Conservation (phyloP, 108 stramenopile genomes). For the Nannochloropsis salina region DNA sequence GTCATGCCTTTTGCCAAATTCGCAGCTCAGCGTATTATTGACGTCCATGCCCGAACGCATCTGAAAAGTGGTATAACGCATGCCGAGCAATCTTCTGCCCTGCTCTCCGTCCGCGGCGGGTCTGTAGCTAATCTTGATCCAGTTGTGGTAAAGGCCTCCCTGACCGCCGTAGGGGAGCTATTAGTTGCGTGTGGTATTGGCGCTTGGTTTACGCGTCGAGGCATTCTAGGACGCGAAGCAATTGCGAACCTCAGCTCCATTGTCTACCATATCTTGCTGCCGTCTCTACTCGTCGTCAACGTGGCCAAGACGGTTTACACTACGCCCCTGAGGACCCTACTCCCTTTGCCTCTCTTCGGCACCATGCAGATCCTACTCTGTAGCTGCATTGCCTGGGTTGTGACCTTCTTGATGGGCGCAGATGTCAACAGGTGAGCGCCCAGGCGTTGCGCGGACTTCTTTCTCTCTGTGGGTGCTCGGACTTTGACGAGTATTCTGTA, state of each 20-base stretch:
- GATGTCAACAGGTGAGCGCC: not conserved
- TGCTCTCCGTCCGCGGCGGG: not conserved
- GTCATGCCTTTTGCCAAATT: too few species aligned
- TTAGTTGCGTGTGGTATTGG: not conserved
- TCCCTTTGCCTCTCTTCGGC: constrained; percentile 41
- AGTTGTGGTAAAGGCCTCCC: not conserved
- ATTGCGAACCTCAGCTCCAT: constrained; percentile 21
- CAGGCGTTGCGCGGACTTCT: not conserved
- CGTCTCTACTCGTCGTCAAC: constrained; percentile 42
- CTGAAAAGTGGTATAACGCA: too few species aligned
- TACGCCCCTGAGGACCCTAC: constrained; percentile 37
- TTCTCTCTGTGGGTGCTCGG: too few species aligned
- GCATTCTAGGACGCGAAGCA: not conserved
- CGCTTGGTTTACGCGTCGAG: not conserved
- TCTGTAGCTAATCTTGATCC: not conserved
- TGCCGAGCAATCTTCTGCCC: not conserved
- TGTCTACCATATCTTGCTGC: constrained; percentile 46
- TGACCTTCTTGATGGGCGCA: constrained; percentile 30
- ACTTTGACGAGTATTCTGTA: too few species aligned
- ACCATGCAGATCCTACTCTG: constrained; percentile 31
- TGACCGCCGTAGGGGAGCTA: not conserved
- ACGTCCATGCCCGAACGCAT: too few species aligned
- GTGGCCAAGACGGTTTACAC: constrained; percentile 43
- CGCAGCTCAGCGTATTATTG: too few species aligned
- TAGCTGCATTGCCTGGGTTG: constrained; percentile 6